phyloP scores from a whole-genome alignment of 1,139 yeast genomes.

The Zygoascus hellenicus region DNA sequence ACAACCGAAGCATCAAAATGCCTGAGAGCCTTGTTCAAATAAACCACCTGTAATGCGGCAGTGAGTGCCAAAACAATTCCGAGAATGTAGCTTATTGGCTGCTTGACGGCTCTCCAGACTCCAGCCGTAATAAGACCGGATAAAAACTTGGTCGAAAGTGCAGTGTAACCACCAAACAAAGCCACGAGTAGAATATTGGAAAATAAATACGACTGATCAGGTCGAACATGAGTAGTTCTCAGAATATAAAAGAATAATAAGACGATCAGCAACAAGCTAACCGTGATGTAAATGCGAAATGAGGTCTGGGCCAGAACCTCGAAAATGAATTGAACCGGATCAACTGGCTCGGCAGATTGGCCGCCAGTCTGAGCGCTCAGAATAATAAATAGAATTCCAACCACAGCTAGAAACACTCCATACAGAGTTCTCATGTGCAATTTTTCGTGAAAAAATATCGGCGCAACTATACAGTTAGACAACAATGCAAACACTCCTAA shows the following conservation, averaged over 20 bases:
- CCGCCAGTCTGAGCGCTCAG: conserved; percentile 25
- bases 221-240: conserved; percentile 6
- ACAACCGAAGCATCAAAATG: conserved; percentile 40
- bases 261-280: conserved; percentile 22
- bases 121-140: conserved; percentile 34
- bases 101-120: conserved; percentile 26
- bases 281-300: conserved; percentile 27
- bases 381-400: conserved; percentile 39
- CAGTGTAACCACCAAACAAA: conserved; percentile 42
- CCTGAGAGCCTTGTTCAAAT: conserved; percentile 36
- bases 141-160: conserved; percentile 39
- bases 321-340: conserved; percentile 30
- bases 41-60: conserved; percentile 37
- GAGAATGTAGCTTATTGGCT: conserved; percentile 31
- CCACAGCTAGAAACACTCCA: conserved; percentile 38
- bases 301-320: conserved; percentile 25
- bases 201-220: conserved; percentile 14
- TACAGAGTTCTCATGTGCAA: conserved; percentile 31
- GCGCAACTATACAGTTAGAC: conserved; percentile 43
- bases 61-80: conserved; percentile 32
- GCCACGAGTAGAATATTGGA: conserved; percentile 37
- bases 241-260: conserved; percentile 12
- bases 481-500: conserved; percentile 43
- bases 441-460: conserved; percentile 38
- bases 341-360: conserved; percentile 22